Evolutionary conservation across 768 basidiomycete genomes (phyloP).

Genomic region (Boletus tomentosulus): DNA sequence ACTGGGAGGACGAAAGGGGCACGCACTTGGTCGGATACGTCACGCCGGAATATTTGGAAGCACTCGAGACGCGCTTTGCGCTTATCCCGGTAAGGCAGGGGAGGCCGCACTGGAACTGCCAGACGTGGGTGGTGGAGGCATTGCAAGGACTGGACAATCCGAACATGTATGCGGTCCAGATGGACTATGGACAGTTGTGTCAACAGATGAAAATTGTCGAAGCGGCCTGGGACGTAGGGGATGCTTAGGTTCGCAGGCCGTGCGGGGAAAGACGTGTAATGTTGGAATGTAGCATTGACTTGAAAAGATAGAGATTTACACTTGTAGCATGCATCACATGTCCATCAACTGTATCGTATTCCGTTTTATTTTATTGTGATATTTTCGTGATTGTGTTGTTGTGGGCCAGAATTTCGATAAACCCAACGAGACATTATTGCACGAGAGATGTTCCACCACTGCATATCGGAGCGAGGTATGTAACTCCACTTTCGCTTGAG

Average conservation of each 20-base stretch:
- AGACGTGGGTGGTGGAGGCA: slow-evolving; percentile 21
- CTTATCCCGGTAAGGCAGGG: slow-evolving; percentile 11
- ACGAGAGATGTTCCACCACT: too few species aligned
- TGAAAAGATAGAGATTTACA: background rate
- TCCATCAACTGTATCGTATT: background rate
- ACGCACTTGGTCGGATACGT: slow-evolving; percentile 13
- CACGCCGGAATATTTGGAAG: background rate
- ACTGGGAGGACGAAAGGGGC: slow-evolving; percentile 16
- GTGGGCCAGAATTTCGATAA: too few species aligned
- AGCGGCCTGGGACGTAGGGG: slow-evolving; percentile 14
- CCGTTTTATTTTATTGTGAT: background rate
- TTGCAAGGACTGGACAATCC: slow-evolving; percentile 9
- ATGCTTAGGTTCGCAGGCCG: slow-evolving; percentile 1
- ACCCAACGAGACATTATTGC: background rate
- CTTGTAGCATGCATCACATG: background rate
- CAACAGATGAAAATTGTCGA: slow-evolving; percentile 16
- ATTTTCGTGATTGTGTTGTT: too few species aligned
- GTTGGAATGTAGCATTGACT: background rate
- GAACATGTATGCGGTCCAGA: slow-evolving; percentile 16
- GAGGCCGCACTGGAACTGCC: slow-evolving; percentile 13
- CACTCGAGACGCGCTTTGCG: slow-evolving; percentile 7
- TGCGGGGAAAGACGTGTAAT: background rate
- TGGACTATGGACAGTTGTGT: slow-evolving; percentile 8
- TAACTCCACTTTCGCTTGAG: too few species aligned
- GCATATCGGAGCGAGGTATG: too few species aligned